phyloP scores from a whole-genome alignment of 2,329 filamentous ascomycete species.

The Aureobasidium sp. region DNA sequence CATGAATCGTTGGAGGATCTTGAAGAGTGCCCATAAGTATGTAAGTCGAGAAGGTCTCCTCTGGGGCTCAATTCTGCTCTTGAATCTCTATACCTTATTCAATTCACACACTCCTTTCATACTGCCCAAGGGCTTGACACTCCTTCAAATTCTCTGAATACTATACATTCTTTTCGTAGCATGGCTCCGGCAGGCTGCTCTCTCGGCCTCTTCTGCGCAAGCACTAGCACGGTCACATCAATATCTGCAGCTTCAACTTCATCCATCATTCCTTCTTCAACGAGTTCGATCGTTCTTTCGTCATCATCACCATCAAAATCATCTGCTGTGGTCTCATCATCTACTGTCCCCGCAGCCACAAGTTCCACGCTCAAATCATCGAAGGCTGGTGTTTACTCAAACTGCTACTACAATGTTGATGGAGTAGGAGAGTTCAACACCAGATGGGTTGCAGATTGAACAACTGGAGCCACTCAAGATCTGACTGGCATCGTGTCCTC shows the following conservation, averaged over 20 bases:
- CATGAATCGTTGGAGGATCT: neutral
- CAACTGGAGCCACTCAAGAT: neutral
- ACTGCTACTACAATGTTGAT: conserved; percentile 11
- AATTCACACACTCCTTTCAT: neutral
- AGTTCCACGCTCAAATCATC: neutral
- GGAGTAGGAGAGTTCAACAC: conserved; percentile 7
- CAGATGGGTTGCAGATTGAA: conserved; percentile 4
- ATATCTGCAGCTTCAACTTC: neutral
- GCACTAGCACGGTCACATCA: neutral
- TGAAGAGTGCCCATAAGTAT: neutral
- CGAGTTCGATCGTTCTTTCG: neutral
- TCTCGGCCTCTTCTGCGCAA: neutral
- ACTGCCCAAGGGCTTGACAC: neutral
- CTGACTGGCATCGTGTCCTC: conserved; percentile 5
- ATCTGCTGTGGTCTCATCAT: neutral
- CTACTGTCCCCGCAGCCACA: neutral
- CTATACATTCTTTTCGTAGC: neutral
- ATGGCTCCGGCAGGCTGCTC: neutral
- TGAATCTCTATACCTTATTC: neutral
- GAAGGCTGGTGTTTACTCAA: neutral
- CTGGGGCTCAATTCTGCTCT: neutral
- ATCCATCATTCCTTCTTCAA: neutral
- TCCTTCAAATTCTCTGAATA: neutral
- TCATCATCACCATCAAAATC: neutral
- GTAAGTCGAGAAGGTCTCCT: neutral